phyloP scores from a whole-genome alignment of 208 protist species.

The Acanthamoeba sp. region DNA sequence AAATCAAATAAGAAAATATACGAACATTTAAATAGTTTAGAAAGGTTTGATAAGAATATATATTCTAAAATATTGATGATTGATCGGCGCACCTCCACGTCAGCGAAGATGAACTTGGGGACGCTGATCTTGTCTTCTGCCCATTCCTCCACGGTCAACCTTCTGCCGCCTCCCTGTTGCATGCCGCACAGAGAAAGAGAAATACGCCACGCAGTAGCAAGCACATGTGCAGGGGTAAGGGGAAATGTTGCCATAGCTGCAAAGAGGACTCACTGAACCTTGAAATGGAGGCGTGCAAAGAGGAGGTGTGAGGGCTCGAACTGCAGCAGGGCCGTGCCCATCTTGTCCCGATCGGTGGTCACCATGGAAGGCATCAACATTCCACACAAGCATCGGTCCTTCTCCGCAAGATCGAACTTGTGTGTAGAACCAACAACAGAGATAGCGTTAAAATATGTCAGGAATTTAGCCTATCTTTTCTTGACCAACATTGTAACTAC shows the following conservation, averaged over 20 bases:
- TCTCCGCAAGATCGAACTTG: neutral
- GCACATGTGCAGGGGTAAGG: no score
- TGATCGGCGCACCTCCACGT: conserved; percentile 15
- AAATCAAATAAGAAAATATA: neutral
- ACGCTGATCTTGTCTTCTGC: conserved; percentile 47
- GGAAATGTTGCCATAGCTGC: neutral
- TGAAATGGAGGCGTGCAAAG: conserved; percentile 36
- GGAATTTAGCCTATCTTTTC: no score
- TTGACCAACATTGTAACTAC: no score
- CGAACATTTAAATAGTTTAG: neutral
- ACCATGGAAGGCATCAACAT: conserved; percentile 63
- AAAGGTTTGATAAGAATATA: neutral
- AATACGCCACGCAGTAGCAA: no score
- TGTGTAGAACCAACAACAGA: no score
- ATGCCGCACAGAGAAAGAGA: no score
- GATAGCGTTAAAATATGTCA: no score
- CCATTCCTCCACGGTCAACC: neutral
- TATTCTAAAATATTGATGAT: no score
- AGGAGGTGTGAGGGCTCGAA: conserved; percentile 26
- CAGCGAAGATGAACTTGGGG: conserved; percentile 58
- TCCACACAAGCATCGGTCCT: neutral
- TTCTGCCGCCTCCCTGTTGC: conserved; percentile 32
- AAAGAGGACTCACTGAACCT: neutral
- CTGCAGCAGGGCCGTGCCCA: conserved; percentile 42
- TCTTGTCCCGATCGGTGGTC: conserved; percentile 45